phyloP scores from a whole-genome alignment of 2,329 filamentous ascomycete genomes.

The Colletotrichum camelliae region DNA sequence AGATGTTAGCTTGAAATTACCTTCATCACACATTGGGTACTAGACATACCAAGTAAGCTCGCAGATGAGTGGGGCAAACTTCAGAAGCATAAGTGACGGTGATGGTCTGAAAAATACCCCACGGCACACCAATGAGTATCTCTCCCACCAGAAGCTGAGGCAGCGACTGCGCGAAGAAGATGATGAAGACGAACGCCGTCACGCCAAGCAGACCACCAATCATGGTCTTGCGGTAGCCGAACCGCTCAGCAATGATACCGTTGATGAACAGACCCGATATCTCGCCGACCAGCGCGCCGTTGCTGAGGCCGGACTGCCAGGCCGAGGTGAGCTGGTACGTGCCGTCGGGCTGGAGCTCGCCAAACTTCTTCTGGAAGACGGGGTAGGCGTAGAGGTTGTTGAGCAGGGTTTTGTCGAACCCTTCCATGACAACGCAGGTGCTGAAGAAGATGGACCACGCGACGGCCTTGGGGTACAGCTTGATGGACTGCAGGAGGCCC shows the following conservation, averaged over 20 bases:
- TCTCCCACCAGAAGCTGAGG: conserved; percentile 48
- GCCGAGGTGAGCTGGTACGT: conserved; percentile 48
- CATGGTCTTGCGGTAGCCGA: conserved; percentile 53
- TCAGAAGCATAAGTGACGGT: conserved; percentile 55
- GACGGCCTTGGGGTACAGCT: conserved; percentile 48
- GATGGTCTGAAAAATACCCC: conserved; percentile 52
- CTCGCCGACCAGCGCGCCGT: conserved; percentile 52
- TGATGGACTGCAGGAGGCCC: conserved; percentile 41
- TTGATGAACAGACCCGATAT: conserved; percentile 56
- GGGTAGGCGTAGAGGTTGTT: conserved; percentile 21
- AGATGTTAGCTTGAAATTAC: neutral
- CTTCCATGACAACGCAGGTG: conserved; percentile 46
- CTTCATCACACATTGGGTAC: neutral
- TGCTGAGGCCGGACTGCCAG: conserved; percentile 59
- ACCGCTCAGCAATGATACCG: conserved; percentile 51
- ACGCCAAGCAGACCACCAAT: conserved; percentile 44
- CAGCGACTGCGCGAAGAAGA: conserved; percentile 50
- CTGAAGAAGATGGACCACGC: conserved; percentile 47
- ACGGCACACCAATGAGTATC: conserved; percentile 52
- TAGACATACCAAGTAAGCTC: conserved; percentile 50
- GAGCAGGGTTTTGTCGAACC: conserved; percentile 24
- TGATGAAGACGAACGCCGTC: conserved; percentile 51
- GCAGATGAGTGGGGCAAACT: conserved; percentile 48
- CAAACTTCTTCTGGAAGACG: conserved; percentile 44
- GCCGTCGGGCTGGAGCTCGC: conserved; percentile 36